Percentiles rank a stretch among this genome's conserved stretches.
Conservation (phyloP, 75 land plant species). For the Adiantum capillusveneris region DNA sequence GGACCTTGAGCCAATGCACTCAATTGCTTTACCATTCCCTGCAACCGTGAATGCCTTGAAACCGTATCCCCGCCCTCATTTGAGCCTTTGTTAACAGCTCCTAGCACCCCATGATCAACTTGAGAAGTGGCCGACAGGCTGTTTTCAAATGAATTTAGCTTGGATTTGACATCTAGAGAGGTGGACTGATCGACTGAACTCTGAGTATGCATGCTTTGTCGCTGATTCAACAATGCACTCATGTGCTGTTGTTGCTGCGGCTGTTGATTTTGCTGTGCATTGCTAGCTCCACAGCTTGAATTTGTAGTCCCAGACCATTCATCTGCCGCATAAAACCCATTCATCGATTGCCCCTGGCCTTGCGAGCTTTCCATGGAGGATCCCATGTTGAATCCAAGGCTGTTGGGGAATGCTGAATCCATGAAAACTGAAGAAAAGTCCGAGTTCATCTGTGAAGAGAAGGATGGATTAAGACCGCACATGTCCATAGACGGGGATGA, state of each 20-base stretch:
- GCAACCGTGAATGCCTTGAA: constrained; percentile 3
- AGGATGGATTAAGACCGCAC: constrained; percentile 21
- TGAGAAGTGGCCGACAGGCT: no score
- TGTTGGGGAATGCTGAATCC: constrained; percentile 28
- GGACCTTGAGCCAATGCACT: constrained; percentile 5
- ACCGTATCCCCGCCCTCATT: not conserved
- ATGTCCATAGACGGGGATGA: constrained; percentile 29
- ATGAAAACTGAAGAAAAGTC: constrained; percentile 29
- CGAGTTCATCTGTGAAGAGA: constrained; percentile 29
- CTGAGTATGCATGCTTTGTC: constrained; percentile 15
- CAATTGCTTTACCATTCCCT: constrained; percentile 9
- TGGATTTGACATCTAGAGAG: not conserved
- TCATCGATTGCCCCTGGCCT: constrained; percentile 17
- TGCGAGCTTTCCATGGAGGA: constrained; percentile 14
- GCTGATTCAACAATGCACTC: constrained; percentile 15
- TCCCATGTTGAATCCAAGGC: constrained; percentile 23
- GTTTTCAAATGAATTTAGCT: no score
- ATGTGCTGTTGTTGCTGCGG: constrained; percentile 12
- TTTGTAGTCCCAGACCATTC: constrained; percentile 46
- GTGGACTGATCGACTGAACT: not conserved
- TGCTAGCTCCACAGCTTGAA: constrained; percentile 11
- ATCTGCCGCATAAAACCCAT: constrained; percentile 25
- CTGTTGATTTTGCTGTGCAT: constrained; percentile 10
- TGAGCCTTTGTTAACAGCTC: not conserved
- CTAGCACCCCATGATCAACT: no score